A percentile compares a stretch with the other conserved stretches of the same genome.
phyloP scores from a whole-genome alignment of 2,329 filamentous ascomycete genomes.

The Metarhizium guizhouense region DNA sequence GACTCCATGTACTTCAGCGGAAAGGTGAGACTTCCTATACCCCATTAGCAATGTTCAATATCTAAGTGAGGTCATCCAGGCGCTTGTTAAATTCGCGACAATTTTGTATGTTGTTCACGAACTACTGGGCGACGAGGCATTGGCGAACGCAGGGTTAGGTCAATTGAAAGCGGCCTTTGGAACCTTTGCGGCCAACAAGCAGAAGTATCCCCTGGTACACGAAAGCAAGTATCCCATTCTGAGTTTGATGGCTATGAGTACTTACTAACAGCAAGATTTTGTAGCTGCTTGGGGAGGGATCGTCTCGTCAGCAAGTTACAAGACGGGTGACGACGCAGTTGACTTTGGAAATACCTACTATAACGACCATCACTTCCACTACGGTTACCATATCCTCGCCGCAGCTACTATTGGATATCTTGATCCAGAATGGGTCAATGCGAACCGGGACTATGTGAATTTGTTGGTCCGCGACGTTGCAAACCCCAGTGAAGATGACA shows the following conservation, averaged over 20 bases:
- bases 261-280: conserved; percentile 10
- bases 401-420: conserved; percentile 76
- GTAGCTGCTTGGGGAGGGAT: conserved; percentile 66
- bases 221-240: conserved; percentile 40
- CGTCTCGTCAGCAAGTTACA: conserved; percentile 67
- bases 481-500: conserved; percentile 63
- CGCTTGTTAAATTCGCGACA: conserved; percentile 66
- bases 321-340: conserved; percentile 54
- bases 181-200: conserved; percentile 57
- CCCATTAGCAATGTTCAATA: not conserved
- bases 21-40: conserved; percentile 43
- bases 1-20: conserved; percentile 92
- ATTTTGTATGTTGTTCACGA: conserved; percentile 58
- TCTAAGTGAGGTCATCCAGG: conserved; percentile 29
- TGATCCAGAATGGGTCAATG: conserved; percentile 62
- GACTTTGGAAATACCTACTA: conserved; percentile 91
- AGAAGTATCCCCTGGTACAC: conserved; percentile 57
- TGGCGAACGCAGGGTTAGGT: conserved; percentile 49
- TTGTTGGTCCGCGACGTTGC: conserved; percentile 73
- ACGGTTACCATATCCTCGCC: conserved; percentile 82
- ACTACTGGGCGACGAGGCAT: conserved; percentile 46
- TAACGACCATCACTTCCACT: conserved; percentile 69
- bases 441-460: conserved; percentile 75
- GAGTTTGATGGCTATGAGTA: not conserved
- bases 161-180: conserved; percentile 59